Base-by-base conservation (phyloP, 208 protist genomes). In the Trypanosoma scelopori region DNA sequence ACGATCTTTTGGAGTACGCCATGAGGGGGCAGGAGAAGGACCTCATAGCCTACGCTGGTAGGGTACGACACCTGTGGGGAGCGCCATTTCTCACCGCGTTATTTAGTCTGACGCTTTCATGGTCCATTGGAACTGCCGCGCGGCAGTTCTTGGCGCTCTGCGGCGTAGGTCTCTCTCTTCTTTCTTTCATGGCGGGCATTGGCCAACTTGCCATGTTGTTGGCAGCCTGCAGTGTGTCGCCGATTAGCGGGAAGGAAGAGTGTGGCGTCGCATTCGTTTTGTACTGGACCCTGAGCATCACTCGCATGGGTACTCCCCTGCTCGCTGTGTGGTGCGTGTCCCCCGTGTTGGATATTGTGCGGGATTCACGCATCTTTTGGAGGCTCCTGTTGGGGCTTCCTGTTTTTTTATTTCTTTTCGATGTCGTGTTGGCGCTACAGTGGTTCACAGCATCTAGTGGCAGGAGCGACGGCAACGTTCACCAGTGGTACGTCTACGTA, bases 241-340 rank as follows among this genome's bases (percentile, higher is more conserved):
- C 32, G 9, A 22, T 65, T 18, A 84, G 76, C 45, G 59, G 74
- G 1, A 60, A 47, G n/a, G 78, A 78, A 67, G 85, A 89, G 69
- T 94, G 89, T 65, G 73, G 82, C 13, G 13, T 87, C 20, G 80
- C 85, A 1, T 84, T 85, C 61, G 79, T 84, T 28, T 73, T 92
- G n/a, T 87, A 89, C 65, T 87, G 78, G 68, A 53, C 85, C 0
- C 86, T 85, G 60, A 87, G 77, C 47, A 70, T 81, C 2, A 64
- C 81, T 18, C 76, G 81, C 11, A 39, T 76, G 41, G 45, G 71
- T 13, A 60, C 75, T 27, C 89, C 89, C 32, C 49, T 90, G 42
- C 69, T 90, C 57, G 66, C 78, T 47, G 49, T 91, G 55, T 90
- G 76, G 77, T 84, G 81, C 43, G 68, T 86, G 27, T 45, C 73